Conservation (phyloP, 2,329 filamentous ascomycete genomes). For the Elsinoe batatas region DNA sequence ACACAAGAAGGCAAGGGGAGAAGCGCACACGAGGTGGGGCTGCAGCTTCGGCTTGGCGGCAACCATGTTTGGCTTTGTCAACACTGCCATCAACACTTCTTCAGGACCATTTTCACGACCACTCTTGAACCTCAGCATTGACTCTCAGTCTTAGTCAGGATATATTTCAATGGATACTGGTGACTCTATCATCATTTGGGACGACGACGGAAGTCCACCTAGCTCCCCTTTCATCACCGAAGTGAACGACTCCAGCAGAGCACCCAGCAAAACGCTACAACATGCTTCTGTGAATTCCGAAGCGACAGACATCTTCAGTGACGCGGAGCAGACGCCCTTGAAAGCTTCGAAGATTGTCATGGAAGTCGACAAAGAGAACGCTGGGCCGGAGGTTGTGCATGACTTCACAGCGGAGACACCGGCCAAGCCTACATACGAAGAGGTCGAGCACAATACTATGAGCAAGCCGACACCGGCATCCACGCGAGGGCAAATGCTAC, state of each 20-base stretch:
- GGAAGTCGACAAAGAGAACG: conserved; percentile 15
- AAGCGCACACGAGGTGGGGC: background rate
- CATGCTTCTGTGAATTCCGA: background rate
- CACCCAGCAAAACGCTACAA: conserved; percentile 18
- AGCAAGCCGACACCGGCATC: conserved; percentile 3
- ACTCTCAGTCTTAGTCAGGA: background rate
- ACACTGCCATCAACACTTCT: conserved; percentile 4
- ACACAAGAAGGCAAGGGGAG: background rate
- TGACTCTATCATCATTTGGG: conserved; percentile 25
- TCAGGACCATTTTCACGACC: background rate
- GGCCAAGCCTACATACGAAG: conserved; percentile 2
- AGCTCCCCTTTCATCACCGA: conserved; percentile 42
- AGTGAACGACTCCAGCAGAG: conserved; percentile 28
- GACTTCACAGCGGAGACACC: conserved; percentile 15
- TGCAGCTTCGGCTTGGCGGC: background rate
- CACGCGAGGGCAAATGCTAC: conserved; percentile 6
- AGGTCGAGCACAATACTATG: conserved; percentile 12
- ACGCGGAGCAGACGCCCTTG: conserved; percentile 3
- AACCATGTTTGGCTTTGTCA: conserved; percentile 4
- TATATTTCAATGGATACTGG: conserved; percentile 4
- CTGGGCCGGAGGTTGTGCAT: conserved; percentile 16
- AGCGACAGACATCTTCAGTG: conserved; percentile 14
- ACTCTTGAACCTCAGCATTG: background rate
- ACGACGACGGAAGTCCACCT: conserved; percentile 32
- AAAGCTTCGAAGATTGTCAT: background rate